Percentiles rank a stretch among this genome's conserved stretches.
phyloP scores from a whole-genome alignment of 495 filamentous ascomycete genomes.

The Trichoderma parareesei region DNA sequence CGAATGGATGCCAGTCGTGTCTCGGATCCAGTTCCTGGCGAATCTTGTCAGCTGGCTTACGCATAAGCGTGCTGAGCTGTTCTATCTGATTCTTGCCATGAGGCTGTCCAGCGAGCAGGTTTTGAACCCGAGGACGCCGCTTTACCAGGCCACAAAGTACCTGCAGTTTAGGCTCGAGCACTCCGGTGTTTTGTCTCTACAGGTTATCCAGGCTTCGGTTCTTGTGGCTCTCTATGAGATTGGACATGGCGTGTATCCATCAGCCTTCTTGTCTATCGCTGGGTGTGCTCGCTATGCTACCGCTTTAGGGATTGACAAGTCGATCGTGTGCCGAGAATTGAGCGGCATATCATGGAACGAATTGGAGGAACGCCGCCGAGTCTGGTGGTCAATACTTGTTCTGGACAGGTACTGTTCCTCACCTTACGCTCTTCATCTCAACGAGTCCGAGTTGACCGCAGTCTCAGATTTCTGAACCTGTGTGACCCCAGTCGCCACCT shows the following conservation, averaged over 20 bases:
- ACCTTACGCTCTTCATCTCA: constrained; percentile 12
- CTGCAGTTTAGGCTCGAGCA: constrained; percentile 31
- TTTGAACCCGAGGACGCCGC: constrained; percentile 12
- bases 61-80: constrained; percentile 39
- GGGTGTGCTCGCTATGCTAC: constrained; percentile 36
- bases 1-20: constrained; percentile 45
- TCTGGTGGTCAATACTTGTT: constrained; percentile 46
- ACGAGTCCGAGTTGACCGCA: constrained; percentile 17
- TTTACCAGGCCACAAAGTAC: constrained; percentile 37
- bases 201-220: constrained; percentile 34
- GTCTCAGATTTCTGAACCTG: neutral
- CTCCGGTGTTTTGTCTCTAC: constrained; percentile 31
- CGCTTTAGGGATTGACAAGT: constrained; percentile 33
- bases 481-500: neutral
- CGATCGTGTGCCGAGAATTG: constrained; percentile 9
- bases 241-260: constrained; percentile 42
- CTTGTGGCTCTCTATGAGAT: constrained; percentile 40
- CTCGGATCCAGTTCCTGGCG: constrained; percentile 34
- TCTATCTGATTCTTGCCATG: constrained; percentile 42
- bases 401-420: constrained; percentile 36
- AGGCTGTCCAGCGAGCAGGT: constrained; percentile 30
- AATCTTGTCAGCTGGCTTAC: constrained; percentile 29
- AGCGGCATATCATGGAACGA: constrained; percentile 37
- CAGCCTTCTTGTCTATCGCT: constrained; percentile 38
- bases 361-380: constrained; percentile 38